phyloP scores from a whole-genome alignment of 2,329 filamentous ascomycete genomes.

The Tolypocladium cylindrosporum region DNA sequence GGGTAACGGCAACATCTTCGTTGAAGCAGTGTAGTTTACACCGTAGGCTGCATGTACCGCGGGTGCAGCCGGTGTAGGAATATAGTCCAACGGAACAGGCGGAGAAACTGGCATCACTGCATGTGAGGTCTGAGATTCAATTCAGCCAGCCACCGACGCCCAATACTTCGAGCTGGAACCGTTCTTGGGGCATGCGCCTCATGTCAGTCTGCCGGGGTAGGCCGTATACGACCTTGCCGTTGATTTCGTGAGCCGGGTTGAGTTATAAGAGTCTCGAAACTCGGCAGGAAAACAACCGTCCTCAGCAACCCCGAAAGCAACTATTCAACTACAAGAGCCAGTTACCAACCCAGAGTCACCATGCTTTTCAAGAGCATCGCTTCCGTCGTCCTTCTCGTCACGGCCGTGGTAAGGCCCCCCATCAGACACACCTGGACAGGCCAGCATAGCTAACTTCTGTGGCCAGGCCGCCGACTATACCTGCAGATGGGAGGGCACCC shows the following conservation, averaged over 20 bases:
- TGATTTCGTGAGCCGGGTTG: neutral
- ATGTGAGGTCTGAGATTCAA: neutral
- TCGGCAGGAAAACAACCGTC: neutral
- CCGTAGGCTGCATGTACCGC: neutral
- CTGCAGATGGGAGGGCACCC: neutral
- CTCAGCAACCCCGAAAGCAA: neutral
- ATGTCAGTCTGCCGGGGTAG: neutral
- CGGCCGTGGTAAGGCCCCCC: neutral
- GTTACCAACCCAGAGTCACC: neutral
- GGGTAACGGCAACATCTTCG: neutral
- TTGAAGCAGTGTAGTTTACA: neutral
- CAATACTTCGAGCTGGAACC: neutral
- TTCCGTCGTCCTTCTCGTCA: neutral
- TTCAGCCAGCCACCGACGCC: neutral
- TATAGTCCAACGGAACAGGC: neutral
- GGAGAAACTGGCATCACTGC: neutral
- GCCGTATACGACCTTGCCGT: neutral
- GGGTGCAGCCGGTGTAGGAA: neutral
- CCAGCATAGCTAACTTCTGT: neutral
- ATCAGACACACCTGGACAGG: neutral
- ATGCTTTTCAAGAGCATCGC: neutral
- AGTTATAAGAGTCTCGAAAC: neutral
- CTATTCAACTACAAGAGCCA: neutral
- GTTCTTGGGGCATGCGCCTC: neutral
- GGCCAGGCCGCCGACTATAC: neutral